Conservation (phyloP, 306 rosid species). For the Cucurbita ficifolia region DNA sequence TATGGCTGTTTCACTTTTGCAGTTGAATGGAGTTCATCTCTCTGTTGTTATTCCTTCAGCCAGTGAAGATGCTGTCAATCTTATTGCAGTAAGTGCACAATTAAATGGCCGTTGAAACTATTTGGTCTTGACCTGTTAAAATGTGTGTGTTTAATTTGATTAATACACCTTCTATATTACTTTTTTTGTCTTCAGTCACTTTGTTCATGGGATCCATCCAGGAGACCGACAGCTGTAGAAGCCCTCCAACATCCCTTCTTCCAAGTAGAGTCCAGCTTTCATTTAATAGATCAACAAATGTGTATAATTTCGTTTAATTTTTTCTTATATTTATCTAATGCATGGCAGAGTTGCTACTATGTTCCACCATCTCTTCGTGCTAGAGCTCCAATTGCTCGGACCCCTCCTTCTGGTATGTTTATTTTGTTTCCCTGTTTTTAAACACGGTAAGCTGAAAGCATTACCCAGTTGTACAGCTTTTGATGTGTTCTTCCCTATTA, state of each 20-base stretch:
- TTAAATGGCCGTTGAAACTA: neutral
- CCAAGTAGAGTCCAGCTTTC: slow-evolving; percentile 31
- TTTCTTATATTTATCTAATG: neutral
- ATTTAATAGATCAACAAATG: neutral
- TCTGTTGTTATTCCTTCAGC: slow-evolving; percentile 59
- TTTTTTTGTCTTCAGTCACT: slow-evolving; percentile 41
- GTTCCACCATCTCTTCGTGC: slow-evolving; percentile 86
- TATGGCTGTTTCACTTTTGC: slow-evolving; percentile 7
- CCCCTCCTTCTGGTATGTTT: slow-evolving; percentile 79
- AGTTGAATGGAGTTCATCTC: slow-evolving; percentile 70
- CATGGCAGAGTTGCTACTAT: slow-evolving; percentile 64
- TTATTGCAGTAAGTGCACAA: slow-evolving; percentile 52
- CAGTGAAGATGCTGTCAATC: slow-evolving; percentile 58
- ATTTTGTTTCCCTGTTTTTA: neutral
- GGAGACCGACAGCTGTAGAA: slow-evolving; percentile 85
- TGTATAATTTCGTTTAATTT: neutral
- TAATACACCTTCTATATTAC: neutral
- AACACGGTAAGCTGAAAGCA: neutral
- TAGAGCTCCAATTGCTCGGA: slow-evolving; percentile 41
- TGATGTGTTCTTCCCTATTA: neutral
- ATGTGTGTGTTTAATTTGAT: neutral
- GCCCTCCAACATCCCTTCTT: slow-evolving; percentile 98
- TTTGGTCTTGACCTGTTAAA: neutral
- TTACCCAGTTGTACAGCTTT: neutral
- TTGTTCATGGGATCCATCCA: slow-evolving; percentile 93